Evolutionary conservation across 345 rosid genomes (phyloP).

Genomic region (Eutrema japonicum): DNA sequence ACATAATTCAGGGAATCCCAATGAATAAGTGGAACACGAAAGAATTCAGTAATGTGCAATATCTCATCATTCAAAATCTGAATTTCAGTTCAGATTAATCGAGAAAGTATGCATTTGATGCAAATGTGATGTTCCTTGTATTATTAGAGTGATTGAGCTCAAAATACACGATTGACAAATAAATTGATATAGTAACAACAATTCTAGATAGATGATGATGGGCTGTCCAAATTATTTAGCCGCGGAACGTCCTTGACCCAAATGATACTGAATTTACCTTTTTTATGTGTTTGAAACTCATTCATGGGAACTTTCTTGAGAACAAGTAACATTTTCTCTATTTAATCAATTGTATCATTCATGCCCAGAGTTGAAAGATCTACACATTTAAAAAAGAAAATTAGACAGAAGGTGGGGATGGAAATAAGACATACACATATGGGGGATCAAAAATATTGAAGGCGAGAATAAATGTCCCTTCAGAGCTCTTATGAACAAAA

Average conservation of each 20-base stretch:
- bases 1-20: too few relatives aligned
- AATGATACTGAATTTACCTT: not conserved
- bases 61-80: too few relatives aligned
- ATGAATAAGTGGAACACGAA: too few relatives aligned
- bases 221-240: not conserved
- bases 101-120: too few relatives aligned
- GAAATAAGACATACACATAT: conserved; percentile 29
- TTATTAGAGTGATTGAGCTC: too few relatives aligned
- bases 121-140: too few relatives aligned
- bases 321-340: conserved; percentile 18
- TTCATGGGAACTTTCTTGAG: conserved; percentile 12
- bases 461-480: conserved; percentile 27
- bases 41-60: too few relatives aligned
- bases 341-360: conserved; percentile 26
- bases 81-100: too few relatives aligned
- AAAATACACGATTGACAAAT: too few relatives aligned
- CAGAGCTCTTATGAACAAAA: conserved; percentile 29
- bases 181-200: too few relatives aligned
- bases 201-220: too few relatives aligned
- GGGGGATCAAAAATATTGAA: conserved; percentile 26
- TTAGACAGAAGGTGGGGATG: not conserved
- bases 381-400: conserved; percentile 15
- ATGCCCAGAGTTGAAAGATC: conserved; percentile 37
- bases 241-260: not conserved
- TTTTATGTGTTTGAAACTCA: not conserved